phyloP scores from a whole-genome alignment of 2,329 filamentous ascomycete species.

The Colletotrichum viniferum region DNA sequence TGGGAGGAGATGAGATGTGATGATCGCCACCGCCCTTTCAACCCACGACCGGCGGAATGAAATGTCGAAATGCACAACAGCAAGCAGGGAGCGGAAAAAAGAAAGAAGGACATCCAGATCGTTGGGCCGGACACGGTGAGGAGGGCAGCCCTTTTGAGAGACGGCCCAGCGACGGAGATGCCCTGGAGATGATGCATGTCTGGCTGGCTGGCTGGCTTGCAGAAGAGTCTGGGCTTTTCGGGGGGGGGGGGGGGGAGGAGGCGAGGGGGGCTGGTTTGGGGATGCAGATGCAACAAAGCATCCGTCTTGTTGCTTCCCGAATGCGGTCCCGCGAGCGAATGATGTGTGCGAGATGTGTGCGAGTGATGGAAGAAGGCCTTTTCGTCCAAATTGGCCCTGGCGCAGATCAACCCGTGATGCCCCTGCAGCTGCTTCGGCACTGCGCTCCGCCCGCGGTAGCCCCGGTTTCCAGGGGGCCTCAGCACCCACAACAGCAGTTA shows the following conservation, averaged over 20 bases:
- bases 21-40: not conserved
- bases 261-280: not conserved
- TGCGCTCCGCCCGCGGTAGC: not conserved
- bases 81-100: not conserved
- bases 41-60: not conserved
- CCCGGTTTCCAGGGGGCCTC: constrained; percentile 1
- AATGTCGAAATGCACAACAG: not conserved
- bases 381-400: not conserved
- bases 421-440: not conserved
- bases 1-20: not conserved
- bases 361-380: too few relatives aligned
- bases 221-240: not conserved
- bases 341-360: too few relatives aligned
- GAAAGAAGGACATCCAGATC: not conserved
- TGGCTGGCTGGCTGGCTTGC: not conserved
- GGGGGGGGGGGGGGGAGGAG: too few relatives aligned
- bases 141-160: not conserved
- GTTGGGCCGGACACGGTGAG: not conserved
- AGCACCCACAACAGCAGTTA: not conserved
- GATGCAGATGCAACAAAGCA: not conserved
- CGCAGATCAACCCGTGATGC: constrained; percentile 9
- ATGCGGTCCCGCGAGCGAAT: not conserved
- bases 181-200: not conserved
- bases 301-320: not conserved
- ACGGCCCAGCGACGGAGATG: not conserved